Conservation (phyloP, 768 basidiomycete species). For the Podaxis sp. region DNA sequence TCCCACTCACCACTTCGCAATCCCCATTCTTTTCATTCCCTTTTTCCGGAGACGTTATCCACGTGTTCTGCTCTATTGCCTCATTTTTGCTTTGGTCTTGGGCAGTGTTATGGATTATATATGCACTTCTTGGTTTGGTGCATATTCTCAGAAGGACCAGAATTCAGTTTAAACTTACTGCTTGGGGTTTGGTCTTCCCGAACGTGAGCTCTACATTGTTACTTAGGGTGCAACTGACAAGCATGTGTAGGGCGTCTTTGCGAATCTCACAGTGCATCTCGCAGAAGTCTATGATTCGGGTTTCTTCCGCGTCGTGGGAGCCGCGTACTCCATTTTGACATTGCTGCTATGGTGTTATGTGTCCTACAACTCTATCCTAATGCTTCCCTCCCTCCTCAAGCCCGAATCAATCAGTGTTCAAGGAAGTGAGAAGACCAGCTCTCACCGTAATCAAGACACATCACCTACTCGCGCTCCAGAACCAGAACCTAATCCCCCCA, state of each 20-base stretch:
- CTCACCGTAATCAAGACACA: not conserved
- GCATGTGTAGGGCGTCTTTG: constrained; percentile 43
- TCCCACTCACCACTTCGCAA: constrained; percentile 27
- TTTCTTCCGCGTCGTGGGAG: constrained; percentile 55
- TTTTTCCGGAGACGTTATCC: constrained; percentile 30
- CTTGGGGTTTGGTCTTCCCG: constrained; percentile 71
- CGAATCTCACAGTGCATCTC: constrained; percentile 55
- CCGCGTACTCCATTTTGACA: constrained; percentile 47
- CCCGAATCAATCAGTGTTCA: not conserved
- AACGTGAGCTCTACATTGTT: constrained; percentile 33
- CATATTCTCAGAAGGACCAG: constrained; percentile 34
- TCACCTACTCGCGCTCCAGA: too few relatives aligned
- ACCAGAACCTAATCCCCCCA: not conserved
- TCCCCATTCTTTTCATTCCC: constrained; percentile 31
- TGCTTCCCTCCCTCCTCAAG: not conserved
- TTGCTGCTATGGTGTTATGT: constrained; percentile 51
- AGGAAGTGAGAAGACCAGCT: not conserved
- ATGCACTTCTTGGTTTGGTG: constrained; percentile 46
- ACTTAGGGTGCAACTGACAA: not conserved
- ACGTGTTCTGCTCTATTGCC: constrained; percentile 40
- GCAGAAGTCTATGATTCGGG: constrained; percentile 43
- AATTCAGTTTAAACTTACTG: constrained; percentile 51
- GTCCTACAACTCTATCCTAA: constrained; percentile 34
- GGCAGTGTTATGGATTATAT: constrained; percentile 59
- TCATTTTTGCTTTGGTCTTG: constrained; percentile 58